Evolutionary conservation across 1,139 yeast genomes (phyloP).

Genomic region (Candida frijolesensis): DNA sequence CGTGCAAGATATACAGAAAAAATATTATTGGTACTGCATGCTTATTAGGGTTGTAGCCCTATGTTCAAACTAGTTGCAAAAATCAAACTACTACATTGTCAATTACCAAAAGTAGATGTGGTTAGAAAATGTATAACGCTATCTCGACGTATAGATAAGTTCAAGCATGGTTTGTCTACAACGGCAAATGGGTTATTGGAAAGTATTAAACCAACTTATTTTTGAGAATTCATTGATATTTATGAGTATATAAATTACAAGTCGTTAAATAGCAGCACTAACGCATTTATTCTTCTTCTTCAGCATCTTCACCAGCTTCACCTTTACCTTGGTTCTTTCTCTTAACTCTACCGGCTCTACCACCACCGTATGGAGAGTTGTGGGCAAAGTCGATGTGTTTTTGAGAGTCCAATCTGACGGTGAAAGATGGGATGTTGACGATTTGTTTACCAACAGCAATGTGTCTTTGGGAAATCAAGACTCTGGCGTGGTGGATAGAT

Average conservation of each 20-base stretch:
- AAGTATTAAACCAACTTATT: constrained; percentile 11
- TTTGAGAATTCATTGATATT: constrained; percentile 2
- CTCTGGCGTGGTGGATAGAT: constrained; percentile 99
- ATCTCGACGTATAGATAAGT: not conserved
- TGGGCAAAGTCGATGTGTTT: constrained; percentile 99
- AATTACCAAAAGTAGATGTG: not conserved
- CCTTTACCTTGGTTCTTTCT: constrained; percentile 88
- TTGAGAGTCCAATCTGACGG: constrained; percentile 99
- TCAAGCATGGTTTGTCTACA: not conserved
- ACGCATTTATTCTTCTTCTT: constrained; percentile 44
- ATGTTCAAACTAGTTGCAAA: not conserved
- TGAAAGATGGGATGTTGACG: constrained; percentile 98
- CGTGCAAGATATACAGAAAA: constrained; percentile 1
- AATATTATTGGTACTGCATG: not conserved
- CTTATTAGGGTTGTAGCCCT: constrained; percentile 20
- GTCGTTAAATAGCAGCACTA: constrained; percentile 1
- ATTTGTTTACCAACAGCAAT: constrained; percentile 99
- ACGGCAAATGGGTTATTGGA: constrained; percentile 2
- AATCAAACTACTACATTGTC: not conserved
- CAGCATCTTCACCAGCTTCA: constrained; percentile 68
- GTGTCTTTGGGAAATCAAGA: constrained; percentile 97
- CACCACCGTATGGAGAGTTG: constrained; percentile 99
- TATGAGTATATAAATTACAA: constrained; percentile 3
- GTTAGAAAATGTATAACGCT: no score
- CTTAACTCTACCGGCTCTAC: constrained; percentile 99